Evolutionary conservation across 345 rosid species (phyloP), one percentile per base, ranked within the genome.

Genomic region (Citrus medica): DNA sequence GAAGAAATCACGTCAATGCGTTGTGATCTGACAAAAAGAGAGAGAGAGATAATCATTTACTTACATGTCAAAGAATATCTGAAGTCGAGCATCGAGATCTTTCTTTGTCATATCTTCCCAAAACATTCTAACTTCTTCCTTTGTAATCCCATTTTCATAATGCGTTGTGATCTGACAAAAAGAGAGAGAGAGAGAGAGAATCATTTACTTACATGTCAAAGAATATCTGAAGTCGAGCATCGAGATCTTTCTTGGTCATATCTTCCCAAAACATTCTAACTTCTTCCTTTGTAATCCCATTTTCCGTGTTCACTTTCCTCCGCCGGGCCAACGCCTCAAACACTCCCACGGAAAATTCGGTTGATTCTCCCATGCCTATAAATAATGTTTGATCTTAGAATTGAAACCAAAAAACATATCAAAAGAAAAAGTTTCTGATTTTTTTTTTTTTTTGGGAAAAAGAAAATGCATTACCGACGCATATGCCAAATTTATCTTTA

Each of bases 41-140:
- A 63, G 7, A 63, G 7, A 42, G 28, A 53, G 21, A 53, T 6
- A 74, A 25, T 28, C 53, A 12, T 21, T 69, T 8, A 69, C 7
- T 59, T 75, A 92, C 99, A 96, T 94, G 85, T 94, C 98, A 71
- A 96, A 96, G 85, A 96, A 96, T 64, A 96, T 92, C 58, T 94
- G 98, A 71, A 96, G 94, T 65, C 99, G 86, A 17, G 92, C 76
- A 85, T 96, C 97, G 6, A 92, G 92, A 77, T 94, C 93, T 79
- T 86, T 88, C 75, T 79, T 88, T 19, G 89, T 89, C 93, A 96
- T 92, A 66, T 96, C 98, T 77, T 90, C 91, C 98, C 99, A 96
- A 79, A 92, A 96, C 76, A 88, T 67, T 76, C 83, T 91, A 63
- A 92, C 69, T 78, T 92, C 87, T 59, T 88, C 95, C 76, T 82